A percentile compares a stretch with the other conserved stretches of the same genome.
Conservation (phyloP, 257 asterid genomes). For the Eucommia ulmoides region DNA sequence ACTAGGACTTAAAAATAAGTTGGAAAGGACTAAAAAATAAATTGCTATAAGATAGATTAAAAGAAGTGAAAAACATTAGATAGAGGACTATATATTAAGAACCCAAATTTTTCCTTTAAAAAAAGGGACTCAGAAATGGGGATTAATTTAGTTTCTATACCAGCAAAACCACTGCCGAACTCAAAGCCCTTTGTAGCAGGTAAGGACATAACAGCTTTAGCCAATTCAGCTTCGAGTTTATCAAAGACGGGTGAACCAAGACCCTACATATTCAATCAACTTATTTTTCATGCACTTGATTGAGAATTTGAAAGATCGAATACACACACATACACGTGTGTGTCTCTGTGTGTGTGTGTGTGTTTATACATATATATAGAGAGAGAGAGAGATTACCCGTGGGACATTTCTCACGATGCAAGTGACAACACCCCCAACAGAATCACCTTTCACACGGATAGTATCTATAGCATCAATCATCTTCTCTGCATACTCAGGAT, state of each 20-base stretch:
- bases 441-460: slow-evolving; percentile 88
- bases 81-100: no score
- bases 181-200: slow-evolving; percentile 99
- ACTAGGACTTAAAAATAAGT: no score
- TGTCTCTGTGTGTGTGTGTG: no score
- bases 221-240: slow-evolving; percentile 97
- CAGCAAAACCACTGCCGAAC: slow-evolving; percentile 95
- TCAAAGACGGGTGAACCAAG: slow-evolving; percentile 97
- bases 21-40: no score
- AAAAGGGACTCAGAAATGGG: no score
- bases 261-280: slow-evolving; percentile 39
- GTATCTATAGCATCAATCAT: slow-evolving; percentile 97
- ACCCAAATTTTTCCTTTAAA: no score
- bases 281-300: slow-evolving; percentile 12
- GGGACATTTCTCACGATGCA: slow-evolving; percentile 92
- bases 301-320: background rate
- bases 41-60: no score
- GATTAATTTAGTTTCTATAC: slow-evolving; percentile 33
- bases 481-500: slow-evolving; percentile 90
- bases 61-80: no score
- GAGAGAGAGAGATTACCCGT: slow-evolving; percentile 35
- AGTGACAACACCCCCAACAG: slow-evolving; percentile 96
- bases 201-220: slow-evolving; percentile 81
- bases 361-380: no score
- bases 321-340: background rate